Evolutionary conservation across 2,329 filamentous ascomycete species (phyloP).

Genomic region (Acrocalymma vagum): DNA sequence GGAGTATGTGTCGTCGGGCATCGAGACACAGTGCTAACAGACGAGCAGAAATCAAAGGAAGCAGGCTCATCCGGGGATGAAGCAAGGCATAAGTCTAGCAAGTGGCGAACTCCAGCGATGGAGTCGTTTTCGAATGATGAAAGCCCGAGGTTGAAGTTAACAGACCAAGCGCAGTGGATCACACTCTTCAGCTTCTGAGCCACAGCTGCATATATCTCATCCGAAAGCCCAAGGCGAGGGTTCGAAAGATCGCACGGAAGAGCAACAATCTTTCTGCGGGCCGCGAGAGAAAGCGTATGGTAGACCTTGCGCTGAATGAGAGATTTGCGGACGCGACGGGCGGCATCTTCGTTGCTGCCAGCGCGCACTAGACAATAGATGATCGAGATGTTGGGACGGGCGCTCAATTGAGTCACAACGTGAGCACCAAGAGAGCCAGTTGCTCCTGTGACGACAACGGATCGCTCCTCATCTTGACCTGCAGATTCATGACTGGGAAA

Average conservation of each 20-base stretch:
- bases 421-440: conserved; percentile 73
- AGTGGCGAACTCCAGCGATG: conserved; percentile 55
- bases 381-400: conserved; percentile 36
- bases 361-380: conserved; percentile 65
- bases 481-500: no score
- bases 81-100: conserved; percentile 51
- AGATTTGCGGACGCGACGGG: conserved; percentile 45
- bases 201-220: conserved; percentile 19
- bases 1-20: conserved; percentile 37
- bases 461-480: conserved; percentile 16
- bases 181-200: conserved; percentile 46
- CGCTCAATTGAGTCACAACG: conserved; percentile 53
- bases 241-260: conserved; percentile 51
- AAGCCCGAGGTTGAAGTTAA: conserved; percentile 65
- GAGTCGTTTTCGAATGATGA: conserved; percentile 58
- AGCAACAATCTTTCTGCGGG: conserved; percentile 39
- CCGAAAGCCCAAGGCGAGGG: conserved; percentile 50
- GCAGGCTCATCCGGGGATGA: conserved; percentile 45
- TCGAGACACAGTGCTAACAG: conserved; percentile 53
- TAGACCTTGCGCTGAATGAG: conserved; percentile 48
- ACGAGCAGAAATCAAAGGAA: conserved; percentile 56
- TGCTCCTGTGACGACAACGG: conserved; percentile 65
- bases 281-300: conserved; percentile 30
- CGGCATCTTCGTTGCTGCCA: conserved; percentile 38
- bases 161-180: conserved; percentile 63